Evolutionary conservation across 257 asterid species (phyloP), one percentile per base, ranked within the genome.

Genomic region (Nicotiana knightiana): DNA sequence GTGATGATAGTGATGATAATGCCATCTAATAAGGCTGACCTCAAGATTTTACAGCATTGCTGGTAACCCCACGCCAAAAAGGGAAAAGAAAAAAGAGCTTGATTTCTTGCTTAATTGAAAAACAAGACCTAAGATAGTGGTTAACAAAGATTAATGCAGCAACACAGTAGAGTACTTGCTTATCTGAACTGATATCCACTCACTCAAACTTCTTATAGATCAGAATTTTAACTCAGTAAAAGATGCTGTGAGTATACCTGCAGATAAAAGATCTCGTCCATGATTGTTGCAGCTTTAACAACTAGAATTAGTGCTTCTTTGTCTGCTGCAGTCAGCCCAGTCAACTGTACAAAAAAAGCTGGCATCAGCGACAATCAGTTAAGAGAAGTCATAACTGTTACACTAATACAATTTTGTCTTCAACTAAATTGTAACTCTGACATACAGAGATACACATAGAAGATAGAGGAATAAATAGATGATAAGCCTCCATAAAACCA

Each of bases 281-380:
- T 92, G 84, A 93, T 80, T 83, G 59, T 88, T 81, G 98, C 97
- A 86, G 97, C 99, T 85, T 87, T 89, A 77, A 96, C 85, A 63
- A 92, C 83, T 65, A 91, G 86, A 51, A 86, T 71, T 79, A 96
- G 88, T 79, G 92, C 93, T 86, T 93, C 95, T 85, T 86, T 92
- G 85, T 96, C 99, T 81, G 84, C 90, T 83, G 80, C 88, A 86
- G 91, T 87, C 85, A 96, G 91, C 81, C 93, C 98, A 16, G 88
- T 83, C 84, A 93, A 82, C 99, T 94, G 94, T 37, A 53, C 86
- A 82, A 33, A 81, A 81, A 70, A 59, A 26, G 3, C 46, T 48
- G 51, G 54, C 32, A 17, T 84, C 54, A 61, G 77, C 4, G 30
- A 84, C 46, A 35, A 59, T 39, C 26, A 76, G 71, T 46, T 39